A percentile compares a stretch with the other conserved stretches of the same genome.
These are phyloP conservation scores for Echites panduratus DNA, from an alignment of 257 asterid species.

Conservation along the genomic window DNA sequence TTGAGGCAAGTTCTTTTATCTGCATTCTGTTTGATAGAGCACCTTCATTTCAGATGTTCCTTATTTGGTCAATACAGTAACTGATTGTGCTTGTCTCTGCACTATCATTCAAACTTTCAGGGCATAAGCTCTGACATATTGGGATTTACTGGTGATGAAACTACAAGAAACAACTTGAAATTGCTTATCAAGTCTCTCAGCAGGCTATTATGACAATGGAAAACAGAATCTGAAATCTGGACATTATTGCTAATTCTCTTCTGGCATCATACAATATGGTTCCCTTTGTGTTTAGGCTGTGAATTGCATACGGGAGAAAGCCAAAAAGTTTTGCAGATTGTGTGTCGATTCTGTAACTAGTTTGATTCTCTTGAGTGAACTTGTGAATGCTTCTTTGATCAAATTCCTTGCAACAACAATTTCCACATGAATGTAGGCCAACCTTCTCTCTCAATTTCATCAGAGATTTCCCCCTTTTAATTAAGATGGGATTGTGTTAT, in stretches of 20 bases:
- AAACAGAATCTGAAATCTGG: neutral
- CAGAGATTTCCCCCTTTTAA: too few relatives aligned
- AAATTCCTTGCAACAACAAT: neutral
- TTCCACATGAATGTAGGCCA: neutral
- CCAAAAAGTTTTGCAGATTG: conserved; percentile 10
- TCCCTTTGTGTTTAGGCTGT: neutral
- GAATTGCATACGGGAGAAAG: neutral
- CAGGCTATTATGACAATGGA: conserved; percentile 53
- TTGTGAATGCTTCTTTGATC: neutral
- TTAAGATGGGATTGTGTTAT: too few relatives aligned
- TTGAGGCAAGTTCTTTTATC: conserved; percentile 50
- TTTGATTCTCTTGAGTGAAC: neutral
- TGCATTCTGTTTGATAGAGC: conserved; percentile 3
- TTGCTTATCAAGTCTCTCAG: conserved; percentile 84
- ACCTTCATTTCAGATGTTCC: conserved; percentile 2
- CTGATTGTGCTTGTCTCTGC: neutral
- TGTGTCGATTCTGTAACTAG: neutral
- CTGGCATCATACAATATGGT: neutral
- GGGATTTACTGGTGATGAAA: conserved; percentile 91
- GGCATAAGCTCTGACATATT: conserved; percentile 77
- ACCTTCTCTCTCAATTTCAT: neutral
- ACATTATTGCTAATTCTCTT: neutral
- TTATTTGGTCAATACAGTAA: neutral
- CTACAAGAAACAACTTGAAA: conserved; percentile 77
- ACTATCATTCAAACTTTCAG: conserved; percentile 35